Evolutionary conservation across 345 rosid species (phyloP), one percentile per base, ranked within the genome.

Genomic region (Raphanus sativus): DNA sequence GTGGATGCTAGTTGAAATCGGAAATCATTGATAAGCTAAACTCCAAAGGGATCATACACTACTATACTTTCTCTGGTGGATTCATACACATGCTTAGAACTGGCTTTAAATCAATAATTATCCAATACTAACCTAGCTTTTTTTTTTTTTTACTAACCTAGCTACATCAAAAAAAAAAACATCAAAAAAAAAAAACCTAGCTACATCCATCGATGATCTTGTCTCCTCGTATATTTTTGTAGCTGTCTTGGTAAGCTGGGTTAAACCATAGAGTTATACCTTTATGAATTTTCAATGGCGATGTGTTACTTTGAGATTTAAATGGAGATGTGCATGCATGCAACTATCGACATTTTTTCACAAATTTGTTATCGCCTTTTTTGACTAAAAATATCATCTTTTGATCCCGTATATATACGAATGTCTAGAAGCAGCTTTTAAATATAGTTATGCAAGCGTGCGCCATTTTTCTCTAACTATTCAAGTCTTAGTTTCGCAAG

Each of bases 281-380:
- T 25, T 54, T 52, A 3, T 32, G 13, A 50, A 9, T 32, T n/a
- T 64, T 28, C 26, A 21, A 33, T 32, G 17, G 30, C 10, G 1
- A 26, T 28, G 65, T 65, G 33, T 38, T 38, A n/a, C 10, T 13
- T 15, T 75, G 60, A 66, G 30, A 10, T 40, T 67, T 67, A 59
- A 64, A 36, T 3, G 10, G 58, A 74, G 65, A 50, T 74, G 58
- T 67, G 29, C 60, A 30, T 65, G 61, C 73, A 67, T 65, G 61
- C 73, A 59, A 45, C 38, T 26, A 13, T 26, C 52, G 28, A 69
- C 40, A 61, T 42, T 24, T 11, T 60, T 13, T 60, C 63, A 26
- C 62, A 59, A 38, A 10, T 66, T 16, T 25, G 11, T 65, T 2
- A 42, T 69, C 50, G 64, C 56, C 56, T 21, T 68, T 24, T 32